phyloP scores from a whole-genome alignment of 2,329 filamentous ascomycete genomes.

The Apiospora aurea region DNA sequence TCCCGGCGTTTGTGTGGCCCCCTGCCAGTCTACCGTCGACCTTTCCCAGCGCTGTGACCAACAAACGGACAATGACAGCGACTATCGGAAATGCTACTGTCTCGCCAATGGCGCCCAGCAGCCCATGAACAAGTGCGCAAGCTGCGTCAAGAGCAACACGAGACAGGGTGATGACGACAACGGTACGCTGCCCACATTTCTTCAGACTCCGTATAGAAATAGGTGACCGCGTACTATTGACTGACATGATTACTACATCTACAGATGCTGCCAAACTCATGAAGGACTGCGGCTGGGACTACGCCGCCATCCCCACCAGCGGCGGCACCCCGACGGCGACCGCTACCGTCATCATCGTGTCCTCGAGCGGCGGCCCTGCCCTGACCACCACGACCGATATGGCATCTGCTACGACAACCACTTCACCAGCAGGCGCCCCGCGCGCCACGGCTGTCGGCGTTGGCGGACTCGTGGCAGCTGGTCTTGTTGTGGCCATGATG shows the following conservation, averaged over 20 bases:
- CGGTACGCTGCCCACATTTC: background rate
- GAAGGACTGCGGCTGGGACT: constrained; percentile 35
- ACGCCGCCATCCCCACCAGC: constrained; percentile 1
- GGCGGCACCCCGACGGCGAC: background rate
- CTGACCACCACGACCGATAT: background rate
- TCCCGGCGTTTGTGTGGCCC: constrained; percentile 28
- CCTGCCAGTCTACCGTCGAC: constrained; percentile 34
- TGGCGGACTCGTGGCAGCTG: background rate
- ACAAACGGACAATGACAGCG: constrained; percentile 28
- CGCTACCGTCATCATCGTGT: background rate
- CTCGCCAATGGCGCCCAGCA: constrained; percentile 24
- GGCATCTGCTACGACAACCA: background rate
- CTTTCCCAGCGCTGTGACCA: constrained; percentile 32
- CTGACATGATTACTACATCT: background rate
- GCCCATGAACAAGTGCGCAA: constrained; percentile 32
- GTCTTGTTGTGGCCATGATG: background rate
- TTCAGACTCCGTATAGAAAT: background rate
- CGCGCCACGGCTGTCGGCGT: background rate
- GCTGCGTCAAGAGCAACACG: constrained; percentile 32
- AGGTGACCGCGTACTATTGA: background rate
- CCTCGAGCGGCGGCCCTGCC: background rate
- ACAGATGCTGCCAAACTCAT: constrained; percentile 34
- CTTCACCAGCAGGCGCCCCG: background rate
- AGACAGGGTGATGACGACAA: constrained; percentile 31
- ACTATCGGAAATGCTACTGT: constrained; percentile 33